Percentiles rank a stretch among this genome's conserved stretches.
Evolutionary conservation across 2,329 filamentous ascomycete genomes (phyloP).

Genomic region (Hirsutella minnesotensis): DNA sequence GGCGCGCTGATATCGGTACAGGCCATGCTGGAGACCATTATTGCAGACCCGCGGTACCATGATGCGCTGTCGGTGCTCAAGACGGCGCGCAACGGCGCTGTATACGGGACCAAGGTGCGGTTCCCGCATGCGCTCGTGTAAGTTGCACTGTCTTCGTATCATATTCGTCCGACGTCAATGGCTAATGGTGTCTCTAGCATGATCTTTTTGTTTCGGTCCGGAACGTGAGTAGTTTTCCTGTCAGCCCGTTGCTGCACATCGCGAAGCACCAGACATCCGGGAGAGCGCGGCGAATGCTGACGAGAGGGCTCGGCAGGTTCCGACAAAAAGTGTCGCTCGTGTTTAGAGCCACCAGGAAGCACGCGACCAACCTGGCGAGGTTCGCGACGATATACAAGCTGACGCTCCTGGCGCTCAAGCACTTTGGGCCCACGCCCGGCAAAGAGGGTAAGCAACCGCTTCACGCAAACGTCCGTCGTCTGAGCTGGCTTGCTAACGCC

Average conservation of each 20-base stretch:
- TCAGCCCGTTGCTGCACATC: not conserved
- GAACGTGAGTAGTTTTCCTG: slow-evolving; percentile 62
- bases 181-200: slow-evolving; percentile 43
- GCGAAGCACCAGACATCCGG: not conserved
- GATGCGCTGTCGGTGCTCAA: slow-evolving; percentile 79
- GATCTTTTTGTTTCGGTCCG: slow-evolving; percentile 92
- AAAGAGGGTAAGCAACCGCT: slow-evolving; percentile 40
- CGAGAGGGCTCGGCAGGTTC: slow-evolving; percentile 29
- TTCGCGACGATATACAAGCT: slow-evolving; percentile 89
- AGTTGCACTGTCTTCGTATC: slow-evolving; percentile 12
- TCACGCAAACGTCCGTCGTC: too few species aligned
- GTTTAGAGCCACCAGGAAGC: slow-evolving; percentile 74
- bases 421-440: slow-evolving; percentile 43
- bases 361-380: slow-evolving; percentile 81
- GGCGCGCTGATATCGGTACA: slow-evolving; percentile 19
- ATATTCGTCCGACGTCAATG: not conserved
- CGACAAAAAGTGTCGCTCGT: slow-evolving; percentile 69
- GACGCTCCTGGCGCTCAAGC: slow-evolving; percentile 62
- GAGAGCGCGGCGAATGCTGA: slow-evolving; percentile 5
- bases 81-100: slow-evolving; percentile 88
- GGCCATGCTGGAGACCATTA: slow-evolving; percentile 60
- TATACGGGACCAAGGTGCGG: slow-evolving; percentile 94
- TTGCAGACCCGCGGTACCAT: slow-evolving; percentile 76
- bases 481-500: not conserved
- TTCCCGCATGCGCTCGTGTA: slow-evolving; percentile 92